Evolutionary conservation across 495 filamentous ascomycete genomes (phyloP), one percentile per base, ranked within the genome.

Genomic region (Darksidea phi): DNA sequence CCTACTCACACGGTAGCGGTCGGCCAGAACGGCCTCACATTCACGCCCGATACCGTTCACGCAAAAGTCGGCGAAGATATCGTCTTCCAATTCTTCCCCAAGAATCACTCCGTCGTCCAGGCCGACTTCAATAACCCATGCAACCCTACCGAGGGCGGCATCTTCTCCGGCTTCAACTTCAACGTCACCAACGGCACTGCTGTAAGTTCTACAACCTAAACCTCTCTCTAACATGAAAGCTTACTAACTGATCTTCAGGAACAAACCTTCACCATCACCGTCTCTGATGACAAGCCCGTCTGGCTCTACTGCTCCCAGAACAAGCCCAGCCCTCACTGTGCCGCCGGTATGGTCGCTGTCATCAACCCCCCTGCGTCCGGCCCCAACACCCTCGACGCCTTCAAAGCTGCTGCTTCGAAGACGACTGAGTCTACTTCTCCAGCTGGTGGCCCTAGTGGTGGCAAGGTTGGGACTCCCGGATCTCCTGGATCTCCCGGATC

Each of bases 101-200:
- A 78, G 61, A 86, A 85, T 57, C 86, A 88, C 67, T 82, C 82
- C 4, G 83, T 87, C 24, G 77, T 78, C 4, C 78, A 85, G 54
- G 79, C 82, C 3, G 77, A 80, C 32, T 88, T 84, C 54, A 50
- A 55, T 17, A 70, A 76, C 0, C 85, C 86, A 0, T 88, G 85
- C 70, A 71, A 80, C 18, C 80, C 84, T 6, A 68, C 78, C 1
- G 71, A 67, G 0, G 71, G 64, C n/a, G 46, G 42, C 17, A 66
- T 67, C 67, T 69, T 64, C 59, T 57, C 42, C 41, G 65, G 61
- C 37, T 68, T 70, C 48, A 59, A 47, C 54, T 8, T 36, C 50
- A 12, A 47, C 55, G 13, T 12, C 49, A 25, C 18, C 42, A 10
- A 32, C 13, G 46, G 45, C 8, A 52, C 59, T 28, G 25, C 47